A percentile compares a stretch with the other conserved stretches of the same genome.
Conservation (phyloP, 148 eudicot genomes). For the Diospyros kaki region DNA sequence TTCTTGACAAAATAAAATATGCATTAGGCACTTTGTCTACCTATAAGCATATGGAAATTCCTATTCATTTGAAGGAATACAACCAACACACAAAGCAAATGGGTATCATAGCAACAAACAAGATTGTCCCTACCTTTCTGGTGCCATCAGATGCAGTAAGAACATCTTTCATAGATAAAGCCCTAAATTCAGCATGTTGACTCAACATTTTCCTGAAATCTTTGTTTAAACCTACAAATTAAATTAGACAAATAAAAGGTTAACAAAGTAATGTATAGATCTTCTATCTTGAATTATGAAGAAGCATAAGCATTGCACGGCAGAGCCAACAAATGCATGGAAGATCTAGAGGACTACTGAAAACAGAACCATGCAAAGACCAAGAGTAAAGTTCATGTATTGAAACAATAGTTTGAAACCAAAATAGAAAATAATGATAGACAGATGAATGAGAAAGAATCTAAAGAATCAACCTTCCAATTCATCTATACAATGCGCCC, state of each 20-base stretch:
- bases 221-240: conserved; percentile 66
- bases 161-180: conserved; percentile 65
- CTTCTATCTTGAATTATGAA: too few species aligned
- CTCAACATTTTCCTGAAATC: conserved; percentile 66
- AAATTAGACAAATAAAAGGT: neutral
- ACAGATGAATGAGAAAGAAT: neutral
- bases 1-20: neutral
- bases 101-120: neutral
- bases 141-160: conserved; percentile 89
- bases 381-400: neutral
- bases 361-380: neutral
- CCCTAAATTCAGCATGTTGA: conserved; percentile 62
- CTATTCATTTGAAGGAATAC: neutral
- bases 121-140: conserved; percentile 57
- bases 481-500: conserved; percentile 87
- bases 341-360: neutral
- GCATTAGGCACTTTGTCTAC: neutral
- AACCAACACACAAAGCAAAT: neutral
- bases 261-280: neutral
- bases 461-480: conserved; percentile 57
- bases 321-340: neutral
- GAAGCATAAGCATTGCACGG: neutral
- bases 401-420: neutral
- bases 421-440: neutral
- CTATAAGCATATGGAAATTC: neutral